Evolutionary conservation across 2,329 filamentous ascomycete genomes (phyloP).

Genomic region (Dactylellina parvicollis): DNA sequence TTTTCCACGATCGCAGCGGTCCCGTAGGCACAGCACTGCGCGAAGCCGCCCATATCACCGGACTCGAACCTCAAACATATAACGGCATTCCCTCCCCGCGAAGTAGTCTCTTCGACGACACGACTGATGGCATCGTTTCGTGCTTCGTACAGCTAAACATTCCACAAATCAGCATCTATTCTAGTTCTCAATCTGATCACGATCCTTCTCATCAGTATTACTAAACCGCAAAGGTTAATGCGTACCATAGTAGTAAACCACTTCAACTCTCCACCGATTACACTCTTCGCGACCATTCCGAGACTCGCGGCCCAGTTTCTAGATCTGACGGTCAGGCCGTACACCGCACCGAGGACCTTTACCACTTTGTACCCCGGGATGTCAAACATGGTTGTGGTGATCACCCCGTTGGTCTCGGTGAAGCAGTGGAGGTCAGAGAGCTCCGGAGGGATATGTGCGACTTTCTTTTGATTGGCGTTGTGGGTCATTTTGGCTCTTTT

Average conservation of each 20-base stretch:
- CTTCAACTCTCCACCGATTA: slow-evolving; percentile 69
- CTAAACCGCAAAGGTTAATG: too few species aligned
- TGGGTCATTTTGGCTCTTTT: neutral
- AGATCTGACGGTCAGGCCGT: slow-evolving; percentile 68
- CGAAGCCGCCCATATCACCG: slow-evolving; percentile 67
- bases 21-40: slow-evolving; percentile 71
- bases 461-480: slow-evolving; percentile 8
- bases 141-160: slow-evolving; percentile 65
- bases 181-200: too few species aligned
- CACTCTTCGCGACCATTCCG: slow-evolving; percentile 68
- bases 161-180: too few species aligned
- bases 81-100: slow-evolving; percentile 70
- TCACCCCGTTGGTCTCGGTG: slow-evolving; percentile 70
- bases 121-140: slow-evolving; percentile 70
- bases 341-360: slow-evolving; percentile 69
- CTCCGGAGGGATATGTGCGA: slow-evolving; percentile 24
- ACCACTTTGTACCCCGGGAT: slow-evolving; percentile 71
- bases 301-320: slow-evolving; percentile 70
- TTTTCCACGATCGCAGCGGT: slow-evolving; percentile 70
- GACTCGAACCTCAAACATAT: slow-evolving; percentile 70
- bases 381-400: slow-evolving; percentile 73
- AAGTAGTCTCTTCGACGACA: slow-evolving; percentile 68
- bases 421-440: slow-evolving; percentile 63
- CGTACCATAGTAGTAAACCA: slow-evolving; percentile 68
- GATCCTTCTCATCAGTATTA: too few species aligned